A percentile compares a stretch with the other conserved stretches of the same genome.
These are phyloP conservation scores for Exophiala spinifera DNA, from an alignment of 2,329 filamentous ascomycete species.

Conservation along the genomic window DNA sequence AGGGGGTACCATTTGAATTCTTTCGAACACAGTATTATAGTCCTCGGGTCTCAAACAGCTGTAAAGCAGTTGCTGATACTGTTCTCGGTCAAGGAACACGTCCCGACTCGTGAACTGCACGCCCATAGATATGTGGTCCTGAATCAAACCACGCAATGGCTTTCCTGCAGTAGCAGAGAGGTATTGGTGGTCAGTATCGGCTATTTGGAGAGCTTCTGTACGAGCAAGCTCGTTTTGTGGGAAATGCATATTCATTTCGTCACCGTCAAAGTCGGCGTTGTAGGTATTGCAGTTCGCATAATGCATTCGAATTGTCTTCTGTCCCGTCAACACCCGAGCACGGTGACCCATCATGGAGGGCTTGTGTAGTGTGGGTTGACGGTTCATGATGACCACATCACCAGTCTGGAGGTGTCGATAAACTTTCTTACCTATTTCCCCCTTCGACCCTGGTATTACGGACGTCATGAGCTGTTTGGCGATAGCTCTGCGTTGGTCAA, in stretches of 20 bases:
- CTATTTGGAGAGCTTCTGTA: constrained; percentile 87
- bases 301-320: constrained; percentile 98
- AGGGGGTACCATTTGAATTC: constrained; percentile 76
- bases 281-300: constrained; percentile 99
- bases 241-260: constrained; percentile 99
- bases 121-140: constrained; percentile 95
- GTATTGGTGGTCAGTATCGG: constrained; percentile 96
- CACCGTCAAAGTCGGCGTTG: constrained; percentile 98
- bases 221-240: constrained; percentile 94
- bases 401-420: constrained; percentile 94
- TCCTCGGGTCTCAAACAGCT: constrained; percentile 84
- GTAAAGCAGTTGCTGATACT: constrained; percentile 94
- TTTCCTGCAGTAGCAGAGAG: constrained; percentile 91
- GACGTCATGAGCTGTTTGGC: constrained; percentile 91
- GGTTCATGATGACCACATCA: constrained; percentile 97
- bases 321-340: constrained; percentile 84
- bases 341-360: constrained; percentile 98
- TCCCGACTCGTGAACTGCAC: constrained; percentile 88
- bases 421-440: constrained; percentile 88
- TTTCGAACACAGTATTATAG: constrained; percentile 78
- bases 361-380: constrained; percentile 95
- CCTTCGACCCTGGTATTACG: constrained; percentile 69
- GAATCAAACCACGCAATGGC: constrained; percentile 90
- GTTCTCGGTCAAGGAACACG: constrained; percentile 79
- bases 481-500: constrained; percentile 81